These are phyloP conservation scores for Yarrowia alimentaria DNA, from an alignment of 805 yeast species.

Conservation along the genomic window DNA sequence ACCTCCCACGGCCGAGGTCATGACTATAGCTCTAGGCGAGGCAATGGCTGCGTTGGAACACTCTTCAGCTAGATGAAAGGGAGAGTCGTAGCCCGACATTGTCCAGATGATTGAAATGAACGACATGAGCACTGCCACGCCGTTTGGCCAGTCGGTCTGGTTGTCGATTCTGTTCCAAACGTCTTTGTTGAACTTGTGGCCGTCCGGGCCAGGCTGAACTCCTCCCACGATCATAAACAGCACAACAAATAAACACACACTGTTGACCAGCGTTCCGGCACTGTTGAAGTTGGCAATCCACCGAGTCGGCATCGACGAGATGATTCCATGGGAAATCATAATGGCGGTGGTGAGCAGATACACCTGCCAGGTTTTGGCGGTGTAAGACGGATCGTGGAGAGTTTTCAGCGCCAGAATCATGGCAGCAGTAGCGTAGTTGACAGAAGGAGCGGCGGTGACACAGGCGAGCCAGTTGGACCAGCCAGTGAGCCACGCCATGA, in stretches of 20 bases:
- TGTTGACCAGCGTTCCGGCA: slow-evolving; percentile 50
- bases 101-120: slow-evolving; percentile 46
- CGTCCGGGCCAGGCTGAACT: slow-evolving; percentile 30
- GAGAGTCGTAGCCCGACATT: slow-evolving; percentile 74
- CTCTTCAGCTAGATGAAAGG: slow-evolving; percentile 72
- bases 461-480: slow-evolving; percentile 66
- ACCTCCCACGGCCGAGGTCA: slow-evolving; percentile 58
- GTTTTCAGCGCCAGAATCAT: slow-evolving; percentile 54
- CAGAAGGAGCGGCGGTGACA: slow-evolving; percentile 61
- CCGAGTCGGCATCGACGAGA: slow-evolving; percentile 55
- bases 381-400: slow-evolving; percentile 44
- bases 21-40: slow-evolving; percentile 63
- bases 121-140: slow-evolving; percentile 55
- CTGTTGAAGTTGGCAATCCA: slow-evolving; percentile 54
- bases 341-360: slow-evolving; percentile 55
- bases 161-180: slow-evolving; percentile 57
- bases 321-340: slow-evolving; percentile 47
- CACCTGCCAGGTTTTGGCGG: slow-evolving; percentile 49
- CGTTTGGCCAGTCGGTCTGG: slow-evolving; percentile 61
- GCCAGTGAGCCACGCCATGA: slow-evolving; percentile 61
- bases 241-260: slow-evolving; percentile 51
- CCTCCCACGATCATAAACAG: slow-evolving; percentile 55
- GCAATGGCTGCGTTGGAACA: slow-evolving; percentile 61
- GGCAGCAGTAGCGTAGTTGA: slow-evolving; percentile 55
- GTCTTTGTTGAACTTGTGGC: slow-evolving; percentile 49